A percentile compares a stretch with the other conserved stretches of the same genome.
phyloP scores from a whole-genome alignment of 2,329 filamentous ascomycete genomes.

The Orbilia oligospora region DNA sequence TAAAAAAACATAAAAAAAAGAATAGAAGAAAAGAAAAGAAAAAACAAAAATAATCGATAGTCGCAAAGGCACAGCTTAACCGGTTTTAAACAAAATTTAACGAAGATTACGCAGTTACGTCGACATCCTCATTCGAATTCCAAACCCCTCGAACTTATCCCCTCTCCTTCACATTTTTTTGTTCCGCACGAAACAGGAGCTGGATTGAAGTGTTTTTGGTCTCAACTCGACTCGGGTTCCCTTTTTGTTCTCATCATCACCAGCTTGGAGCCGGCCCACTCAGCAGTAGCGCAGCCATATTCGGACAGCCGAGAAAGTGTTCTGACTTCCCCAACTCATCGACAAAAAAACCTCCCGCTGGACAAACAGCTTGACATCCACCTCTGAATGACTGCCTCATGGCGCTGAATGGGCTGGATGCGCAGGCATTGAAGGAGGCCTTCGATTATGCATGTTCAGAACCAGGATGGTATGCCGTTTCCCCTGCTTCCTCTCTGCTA shows the following conservation, averaged over 20 bases:
- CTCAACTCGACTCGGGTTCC: constrained; percentile 22
- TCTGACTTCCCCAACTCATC: constrained; percentile 53
- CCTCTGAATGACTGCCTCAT: constrained; percentile 70
- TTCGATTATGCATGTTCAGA: constrained; percentile 84
- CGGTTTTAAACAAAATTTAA: constrained; percentile 16
- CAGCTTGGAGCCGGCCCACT: constrained; percentile 41
- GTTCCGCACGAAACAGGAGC: constrained; percentile 24
- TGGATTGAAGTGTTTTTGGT: constrained; percentile 15
- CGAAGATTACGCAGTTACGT: constrained; percentile 60
- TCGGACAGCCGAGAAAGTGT: constrained; percentile 55
- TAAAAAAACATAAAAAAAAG: constrained; percentile 4
- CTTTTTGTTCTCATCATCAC: constrained; percentile 21
- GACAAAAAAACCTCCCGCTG: constrained; percentile 55
- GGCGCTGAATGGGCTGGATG: constrained; percentile 96
- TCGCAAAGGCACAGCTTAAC: neutral
- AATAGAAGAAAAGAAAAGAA: too few relatives aligned
- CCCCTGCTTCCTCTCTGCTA: constrained; percentile 25
- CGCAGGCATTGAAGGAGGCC: constrained; percentile 83
- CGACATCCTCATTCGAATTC: constrained; percentile 14
- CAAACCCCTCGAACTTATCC: constrained; percentile 11
- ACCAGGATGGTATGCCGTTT: constrained; percentile 75
- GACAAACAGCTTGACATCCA: constrained; percentile 46
- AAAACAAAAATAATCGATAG: neutral
- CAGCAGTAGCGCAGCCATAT: constrained; percentile 39
- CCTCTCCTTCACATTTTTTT: constrained; percentile 12